Evolutionary conservation across 441 rosid genomes (phyloP).

Genomic region (Gossypium lobatum): DNA sequence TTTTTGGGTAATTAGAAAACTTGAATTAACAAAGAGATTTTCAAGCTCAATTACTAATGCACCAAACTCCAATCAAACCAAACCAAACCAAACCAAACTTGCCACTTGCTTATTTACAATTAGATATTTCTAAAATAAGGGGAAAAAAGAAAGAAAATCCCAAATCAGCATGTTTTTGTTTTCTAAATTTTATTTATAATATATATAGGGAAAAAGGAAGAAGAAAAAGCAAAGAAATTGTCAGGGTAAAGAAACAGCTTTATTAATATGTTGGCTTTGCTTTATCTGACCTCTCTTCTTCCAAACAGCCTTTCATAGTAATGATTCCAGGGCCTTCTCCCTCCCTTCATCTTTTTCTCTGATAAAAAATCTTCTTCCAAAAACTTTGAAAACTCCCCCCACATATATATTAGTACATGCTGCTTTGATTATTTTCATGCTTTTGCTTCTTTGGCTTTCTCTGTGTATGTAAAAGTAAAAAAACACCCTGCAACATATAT

Average conservation of each 20-base stretch:
- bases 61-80: background rate
- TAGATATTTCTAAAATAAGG: background rate
- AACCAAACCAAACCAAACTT: background rate
- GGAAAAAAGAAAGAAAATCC: constrained; percentile 1
- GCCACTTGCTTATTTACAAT: background rate
- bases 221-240: constrained; percentile 26
- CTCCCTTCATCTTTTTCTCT: constrained; percentile 1
- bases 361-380: background rate
- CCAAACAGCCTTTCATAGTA: constrained; percentile 23
- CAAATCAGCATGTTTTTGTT: background rate
- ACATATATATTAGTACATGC: background rate
- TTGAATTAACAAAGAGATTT: constrained; percentile 16
- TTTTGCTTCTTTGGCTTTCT: constrained; percentile 17
- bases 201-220: background rate
- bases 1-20: background rate
- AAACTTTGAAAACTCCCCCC: constrained; percentile 4
- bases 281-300: constrained; percentile 20
- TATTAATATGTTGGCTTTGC: constrained; percentile 11
- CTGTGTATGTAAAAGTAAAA: constrained; percentile 1
- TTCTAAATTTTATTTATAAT: background rate
- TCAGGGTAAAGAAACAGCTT: constrained; percentile 38
- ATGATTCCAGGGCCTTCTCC: constrained; percentile 29
- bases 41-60: constrained; percentile 14
- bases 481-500: constrained; percentile 27
- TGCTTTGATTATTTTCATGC: constrained; percentile 4